phyloP scores from a whole-genome alignment of 1,284 basidiomycete genomes.

The Boletus sp. region DNA sequence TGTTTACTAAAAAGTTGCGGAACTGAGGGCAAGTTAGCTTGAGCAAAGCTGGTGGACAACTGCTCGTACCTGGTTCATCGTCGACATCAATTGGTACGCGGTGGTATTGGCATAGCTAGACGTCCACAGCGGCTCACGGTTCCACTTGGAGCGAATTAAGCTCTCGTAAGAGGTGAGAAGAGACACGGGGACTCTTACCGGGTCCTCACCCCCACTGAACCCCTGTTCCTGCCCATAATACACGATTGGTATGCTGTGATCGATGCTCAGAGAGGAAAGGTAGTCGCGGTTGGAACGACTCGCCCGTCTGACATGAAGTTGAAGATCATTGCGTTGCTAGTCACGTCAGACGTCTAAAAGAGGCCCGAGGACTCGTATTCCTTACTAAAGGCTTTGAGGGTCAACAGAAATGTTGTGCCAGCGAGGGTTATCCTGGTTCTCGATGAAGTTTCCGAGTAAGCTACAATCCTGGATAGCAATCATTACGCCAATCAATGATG shows the following conservation, averaged over 20 bases:
- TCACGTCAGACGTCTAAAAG: constrained; percentile 6
- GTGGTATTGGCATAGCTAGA: constrained; percentile 66
- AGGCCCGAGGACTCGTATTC: constrained; percentile 6
- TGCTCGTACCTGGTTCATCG: constrained; percentile 60
- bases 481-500: constrained; percentile 50
- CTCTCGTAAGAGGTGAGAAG: constrained; percentile 1
- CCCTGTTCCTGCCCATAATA: constrained; percentile 83
- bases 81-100: constrained; percentile 62
- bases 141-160: constrained; percentile 47
- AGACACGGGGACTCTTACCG: constrained; percentile 42
- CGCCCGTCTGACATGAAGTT: constrained; percentile 67
- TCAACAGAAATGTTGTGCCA: constrained; percentile 71
- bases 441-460: constrained; percentile 78
- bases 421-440: constrained; percentile 82
- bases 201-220: constrained; percentile 61
- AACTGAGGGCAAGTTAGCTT: constrained; percentile 43
- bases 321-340: constrained; percentile 68
- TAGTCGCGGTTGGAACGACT: constrained; percentile 21
- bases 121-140: constrained; percentile 80
- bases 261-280: constrained; percentile 32
- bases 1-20: constrained; percentile 71
- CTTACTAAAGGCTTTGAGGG: constrained; percentile 62
- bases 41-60: not conserved
- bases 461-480: constrained; percentile 53
- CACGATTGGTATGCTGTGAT: constrained; percentile 67